These are phyloP conservation scores for Globisporangium rhizosaccharum DNA, from an alignment of 352 stramenopile species.

Conservation along the genomic window DNA sequence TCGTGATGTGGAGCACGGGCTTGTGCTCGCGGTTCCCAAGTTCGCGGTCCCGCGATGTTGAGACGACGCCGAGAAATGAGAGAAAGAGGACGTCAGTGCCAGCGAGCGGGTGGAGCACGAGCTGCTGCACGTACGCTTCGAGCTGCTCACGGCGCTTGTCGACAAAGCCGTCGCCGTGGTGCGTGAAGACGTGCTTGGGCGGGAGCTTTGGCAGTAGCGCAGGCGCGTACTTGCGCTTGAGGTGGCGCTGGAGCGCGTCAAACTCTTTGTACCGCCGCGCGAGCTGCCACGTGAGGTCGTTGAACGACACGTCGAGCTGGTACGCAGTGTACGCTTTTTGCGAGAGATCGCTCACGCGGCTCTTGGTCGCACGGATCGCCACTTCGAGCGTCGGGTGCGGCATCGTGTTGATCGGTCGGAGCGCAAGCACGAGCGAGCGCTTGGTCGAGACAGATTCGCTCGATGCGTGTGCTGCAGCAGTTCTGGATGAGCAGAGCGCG, in stretches of 20 bases:
- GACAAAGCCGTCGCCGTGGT: slow-evolving; percentile 58
- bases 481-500: slow-evolving; percentile 1
- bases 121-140: slow-evolving; percentile 52
- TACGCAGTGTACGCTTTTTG: slow-evolving; percentile 69
- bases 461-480: neutral
- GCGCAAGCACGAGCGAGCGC: slow-evolving; percentile 23
- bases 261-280: slow-evolving; percentile 69
- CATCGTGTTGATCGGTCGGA: slow-evolving; percentile 47
- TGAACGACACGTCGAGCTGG: slow-evolving; percentile 63
- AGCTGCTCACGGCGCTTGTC: slow-evolving; percentile 53
- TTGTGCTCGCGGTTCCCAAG: slow-evolving; percentile 59
- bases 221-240: slow-evolving; percentile 37
- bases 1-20: slow-evolving; percentile 68
- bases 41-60: slow-evolving; percentile 53
- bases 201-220: slow-evolving; percentile 39
- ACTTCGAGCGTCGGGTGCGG: slow-evolving; percentile 58
- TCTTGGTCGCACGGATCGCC: slow-evolving; percentile 57
- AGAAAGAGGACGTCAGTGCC: slow-evolving; percentile 63
- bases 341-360: slow-evolving; percentile 74
- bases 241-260: slow-evolving; percentile 23
- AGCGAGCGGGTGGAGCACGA: slow-evolving; percentile 40
- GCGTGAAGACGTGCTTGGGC: slow-evolving; percentile 64
- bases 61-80: slow-evolving; percentile 75
- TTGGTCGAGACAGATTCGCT: slow-evolving; percentile 2
- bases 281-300: slow-evolving; percentile 66